Conservation (phyloP, 1,284 basidiomycete genomes). For the Mycena citricolor region DNA sequence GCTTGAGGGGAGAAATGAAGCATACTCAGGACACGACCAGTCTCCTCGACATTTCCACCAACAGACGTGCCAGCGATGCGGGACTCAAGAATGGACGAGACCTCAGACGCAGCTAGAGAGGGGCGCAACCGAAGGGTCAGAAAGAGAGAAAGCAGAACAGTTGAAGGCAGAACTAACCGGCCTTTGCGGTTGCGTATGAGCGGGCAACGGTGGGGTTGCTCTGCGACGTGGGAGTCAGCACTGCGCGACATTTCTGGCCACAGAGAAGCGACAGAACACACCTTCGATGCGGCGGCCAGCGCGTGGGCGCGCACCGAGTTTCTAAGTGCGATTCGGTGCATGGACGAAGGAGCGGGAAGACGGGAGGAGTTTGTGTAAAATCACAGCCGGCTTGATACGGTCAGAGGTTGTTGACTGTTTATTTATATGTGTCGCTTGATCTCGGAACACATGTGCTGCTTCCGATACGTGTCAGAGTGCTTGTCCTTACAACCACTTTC, state of each 20-base stretch:
- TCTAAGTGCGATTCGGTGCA: constrained; percentile 89
- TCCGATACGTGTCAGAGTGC: not conserved
- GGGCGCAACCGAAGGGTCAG: constrained; percentile 28
- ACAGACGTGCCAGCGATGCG: constrained; percentile 93
- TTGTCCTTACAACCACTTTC: too few relatives aligned
- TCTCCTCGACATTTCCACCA: constrained; percentile 96
- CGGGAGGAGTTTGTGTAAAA: constrained; percentile 31
- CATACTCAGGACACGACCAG: constrained; percentile 95
- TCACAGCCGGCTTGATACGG: not conserved
- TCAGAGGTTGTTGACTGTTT: not conserved
- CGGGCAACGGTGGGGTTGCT: constrained; percentile 61
- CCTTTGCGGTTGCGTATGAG: constrained; percentile 96
- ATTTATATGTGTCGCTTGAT: not conserved
- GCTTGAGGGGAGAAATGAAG: constrained; percentile 34
- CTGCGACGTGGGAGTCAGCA: constrained; percentile 38
- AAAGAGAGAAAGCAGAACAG: constrained; percentile 16
- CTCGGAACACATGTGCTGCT: not conserved
- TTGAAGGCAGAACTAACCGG: constrained; percentile 61
- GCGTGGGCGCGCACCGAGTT: constrained; percentile 77
- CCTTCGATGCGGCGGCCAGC: constrained; percentile 67
- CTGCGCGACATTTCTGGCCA: constrained; percentile 22
- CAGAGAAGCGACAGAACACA: constrained; percentile 32
- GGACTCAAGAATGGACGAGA: constrained; percentile 97
- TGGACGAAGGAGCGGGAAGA: constrained; percentile 48
- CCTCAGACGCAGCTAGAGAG: constrained; percentile 90